These are phyloP conservation scores for Maudiozyma humilis DNA, from an alignment of 1,139 yeast species.

Conservation along the genomic window DNA sequence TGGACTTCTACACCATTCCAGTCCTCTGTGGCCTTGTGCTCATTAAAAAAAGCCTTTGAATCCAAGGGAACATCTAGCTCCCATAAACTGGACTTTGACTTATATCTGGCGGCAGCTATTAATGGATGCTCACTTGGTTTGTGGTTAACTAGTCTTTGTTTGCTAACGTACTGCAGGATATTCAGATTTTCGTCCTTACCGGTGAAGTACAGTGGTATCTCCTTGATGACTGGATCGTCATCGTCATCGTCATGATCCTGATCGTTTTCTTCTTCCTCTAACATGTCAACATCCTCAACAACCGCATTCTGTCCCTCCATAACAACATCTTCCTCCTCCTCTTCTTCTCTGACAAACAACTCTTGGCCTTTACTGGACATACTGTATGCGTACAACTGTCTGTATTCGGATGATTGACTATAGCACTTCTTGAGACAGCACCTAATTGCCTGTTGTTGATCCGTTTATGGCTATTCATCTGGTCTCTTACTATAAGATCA, in stretches of 20 bases:
- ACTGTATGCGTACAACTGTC: background rate
- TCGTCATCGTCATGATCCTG: constrained; percentile 18
- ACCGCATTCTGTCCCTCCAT: constrained; percentile 9
- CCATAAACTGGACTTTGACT: constrained; percentile 49
- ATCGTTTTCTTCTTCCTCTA: constrained; percentile 1
- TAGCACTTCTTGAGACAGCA: background rate
- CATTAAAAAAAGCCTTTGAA: constrained; percentile 53
- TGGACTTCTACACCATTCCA: constrained; percentile 60
- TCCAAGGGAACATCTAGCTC: constrained; percentile 69
- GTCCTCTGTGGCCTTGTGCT: constrained; percentile 41
- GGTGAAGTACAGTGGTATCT: constrained; percentile 57
- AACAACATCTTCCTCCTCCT: constrained; percentile 4
- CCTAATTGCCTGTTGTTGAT: background rate
- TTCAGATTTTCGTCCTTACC: constrained; percentile 31
- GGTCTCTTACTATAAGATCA: too few species aligned
- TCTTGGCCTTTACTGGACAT: background rate
- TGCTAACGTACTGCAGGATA: constrained; percentile 67
- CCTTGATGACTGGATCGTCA: constrained; percentile 72
- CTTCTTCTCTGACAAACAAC: constrained; percentile 6
- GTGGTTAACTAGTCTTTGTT: constrained; percentile 45
- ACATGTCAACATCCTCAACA: constrained; percentile 4
- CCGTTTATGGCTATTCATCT: too few species aligned
- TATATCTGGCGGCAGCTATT: constrained; percentile 46
- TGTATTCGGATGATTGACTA: background rate
- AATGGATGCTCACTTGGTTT: constrained; percentile 36